phyloP scores from a whole-genome alignment of 2,329 filamentous ascomycete genomes.

The Cladophialophora chaetospira region DNA sequence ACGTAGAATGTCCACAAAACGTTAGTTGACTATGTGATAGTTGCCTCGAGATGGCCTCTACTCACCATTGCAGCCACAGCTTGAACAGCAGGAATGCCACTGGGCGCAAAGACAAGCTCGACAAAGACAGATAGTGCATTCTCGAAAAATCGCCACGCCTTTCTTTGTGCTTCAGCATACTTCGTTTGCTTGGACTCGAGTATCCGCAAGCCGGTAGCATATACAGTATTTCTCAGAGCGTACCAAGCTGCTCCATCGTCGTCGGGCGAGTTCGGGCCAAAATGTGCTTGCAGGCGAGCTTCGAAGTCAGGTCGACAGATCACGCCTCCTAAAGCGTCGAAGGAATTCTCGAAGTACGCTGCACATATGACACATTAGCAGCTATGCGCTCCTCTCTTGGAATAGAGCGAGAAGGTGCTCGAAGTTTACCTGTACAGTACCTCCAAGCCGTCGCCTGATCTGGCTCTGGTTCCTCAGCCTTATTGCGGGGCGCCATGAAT shows the following conservation, averaged over 20 bases:
- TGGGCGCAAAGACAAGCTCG: neutral
- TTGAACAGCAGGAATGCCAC: conserved; percentile 7
- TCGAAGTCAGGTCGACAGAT: neutral
- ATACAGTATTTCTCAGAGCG: conserved; percentile 10
- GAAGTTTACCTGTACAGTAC: no score
- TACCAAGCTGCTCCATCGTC: conserved; percentile 9
- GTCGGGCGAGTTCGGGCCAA: neutral
- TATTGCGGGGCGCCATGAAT: no score
- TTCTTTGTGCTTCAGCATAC: neutral
- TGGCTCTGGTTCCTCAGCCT: no score
- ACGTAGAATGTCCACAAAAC: conserved; percentile 7
- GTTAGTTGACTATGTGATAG: neutral
- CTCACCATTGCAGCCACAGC: conserved; percentile 9
- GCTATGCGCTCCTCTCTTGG: no score
- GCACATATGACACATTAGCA: no score
- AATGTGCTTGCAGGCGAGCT: conserved; percentile 1
- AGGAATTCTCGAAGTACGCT: conserved; percentile 5
- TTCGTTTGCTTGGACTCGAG: neutral
- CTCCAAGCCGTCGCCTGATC: no score
- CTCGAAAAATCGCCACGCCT: conserved; percentile 8
- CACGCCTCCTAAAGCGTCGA: neutral
- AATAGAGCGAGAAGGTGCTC: no score
- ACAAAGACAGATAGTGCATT: conserved; percentile 15
- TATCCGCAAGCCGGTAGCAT: conserved; percentile 8
- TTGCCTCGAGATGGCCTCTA: neutral